phyloP scores from a whole-genome alignment of 2,329 filamentous ascomycete species.

The Westerdykella ornata region DNA sequence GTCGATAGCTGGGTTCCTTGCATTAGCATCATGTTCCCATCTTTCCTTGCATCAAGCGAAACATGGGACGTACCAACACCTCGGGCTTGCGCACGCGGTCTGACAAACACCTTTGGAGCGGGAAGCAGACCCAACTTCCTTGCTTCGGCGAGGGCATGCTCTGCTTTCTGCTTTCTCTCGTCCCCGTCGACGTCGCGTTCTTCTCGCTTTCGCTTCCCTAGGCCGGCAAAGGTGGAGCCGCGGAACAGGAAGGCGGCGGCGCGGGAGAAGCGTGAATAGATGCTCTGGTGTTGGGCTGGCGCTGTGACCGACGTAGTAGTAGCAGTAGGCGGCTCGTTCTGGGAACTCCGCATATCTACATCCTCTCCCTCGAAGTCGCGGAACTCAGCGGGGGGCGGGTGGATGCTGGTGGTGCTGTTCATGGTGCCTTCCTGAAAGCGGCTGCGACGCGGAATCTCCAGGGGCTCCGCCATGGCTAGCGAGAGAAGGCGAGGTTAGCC shows the following conservation, averaged over 20 bases:
- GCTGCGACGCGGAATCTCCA: slow-evolving; percentile 12
- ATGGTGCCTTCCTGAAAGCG: slow-evolving; percentile 27
- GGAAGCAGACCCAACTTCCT: slow-evolving; percentile 31
- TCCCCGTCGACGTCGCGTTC: slow-evolving; percentile 14
- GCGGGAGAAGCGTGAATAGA: slow-evolving; percentile 12
- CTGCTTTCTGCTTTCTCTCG: slow-evolving; percentile 24
- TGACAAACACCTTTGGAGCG: slow-evolving; percentile 27
- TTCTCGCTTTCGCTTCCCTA: slow-evolving; percentile 29
- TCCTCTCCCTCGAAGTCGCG: slow-evolving; percentile 6
- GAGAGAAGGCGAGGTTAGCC: too few species aligned
- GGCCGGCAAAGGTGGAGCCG: slow-evolving; percentile 10
- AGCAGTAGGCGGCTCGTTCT: slow-evolving; percentile 1
- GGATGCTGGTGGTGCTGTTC: slow-evolving; percentile 26
- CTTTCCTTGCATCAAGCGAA: too few species aligned
- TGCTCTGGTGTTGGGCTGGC: too few species aligned
- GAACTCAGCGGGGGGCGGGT: slow-evolving; percentile 25
- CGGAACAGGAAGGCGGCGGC: slow-evolving; percentile 19
- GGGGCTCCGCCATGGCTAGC: neutral
- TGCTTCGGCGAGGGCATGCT: slow-evolving; percentile 27
- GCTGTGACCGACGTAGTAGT: too few species aligned
- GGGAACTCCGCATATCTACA: slow-evolving; percentile 3
- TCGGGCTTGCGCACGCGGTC: slow-evolving; percentile 16
- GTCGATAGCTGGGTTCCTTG: too few species aligned
- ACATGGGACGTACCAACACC: slow-evolving; percentile 7
- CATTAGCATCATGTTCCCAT: too few species aligned